Base-by-base conservation (phyloP, 257 asterid genomes). In the Coffea eugenioides region DNA sequence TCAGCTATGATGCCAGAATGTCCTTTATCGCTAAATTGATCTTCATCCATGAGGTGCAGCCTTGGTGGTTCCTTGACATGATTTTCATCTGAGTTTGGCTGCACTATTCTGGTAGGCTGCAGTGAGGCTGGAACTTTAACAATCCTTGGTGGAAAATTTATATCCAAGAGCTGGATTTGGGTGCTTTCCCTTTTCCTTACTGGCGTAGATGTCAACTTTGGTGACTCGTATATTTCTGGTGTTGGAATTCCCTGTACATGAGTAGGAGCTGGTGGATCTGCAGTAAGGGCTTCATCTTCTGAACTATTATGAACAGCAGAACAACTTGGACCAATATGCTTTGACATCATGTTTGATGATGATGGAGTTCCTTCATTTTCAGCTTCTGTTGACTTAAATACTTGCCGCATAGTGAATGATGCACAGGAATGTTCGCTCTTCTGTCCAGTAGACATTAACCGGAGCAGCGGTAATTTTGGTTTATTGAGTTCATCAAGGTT, bases 391-490 rank as follows among this genome's bases (percentile, higher is more conserved):
- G 94, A 65, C 91, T 94, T 96, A 78, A 96, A 96, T 71, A 96
- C 97, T 39, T 80, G 91, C 46, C 98, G 78, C 97, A 89, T 92
- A 4, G 99, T 92, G 91, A 96, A 94, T 3, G 99, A 96, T 65
- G 97, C 92, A 71, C 99, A 92, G 77, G 99, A 94, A 73, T 91
- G 92, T 48, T 96, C 99, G 27, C 97, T 96, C 85, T 87, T 95
- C 93, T 90, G 98, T 68, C 97, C 98, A 70, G 97, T 76, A 23
- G 99, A 94, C 97, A 96, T 90, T 89, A 96, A 79, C 41, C 97
- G 90, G 57, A 92, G 92, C 74, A 94, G 75, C 2, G 97, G 97
- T 59, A 92, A 75, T 87, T 92, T 96, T 0, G 99, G 98, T 86
- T 96, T 96, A 85, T 83, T 92, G 78, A 92, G 92, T 80, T 96